Evolutionary conservation across 129 eudicot species (phyloP), one percentile per base, ranked within the genome.

Genomic region (Deinandra increscens): DNA sequence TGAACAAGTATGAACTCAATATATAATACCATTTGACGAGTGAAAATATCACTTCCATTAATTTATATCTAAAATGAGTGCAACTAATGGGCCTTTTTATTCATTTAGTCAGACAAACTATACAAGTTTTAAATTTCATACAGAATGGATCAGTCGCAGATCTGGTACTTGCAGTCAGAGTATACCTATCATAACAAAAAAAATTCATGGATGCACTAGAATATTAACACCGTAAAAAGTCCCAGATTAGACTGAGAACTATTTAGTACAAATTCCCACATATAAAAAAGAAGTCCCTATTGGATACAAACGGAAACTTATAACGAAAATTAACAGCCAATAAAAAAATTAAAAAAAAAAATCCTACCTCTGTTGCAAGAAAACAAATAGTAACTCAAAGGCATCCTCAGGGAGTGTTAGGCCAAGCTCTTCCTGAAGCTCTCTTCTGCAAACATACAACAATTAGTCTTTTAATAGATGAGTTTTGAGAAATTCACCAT

Each of bases 391-490:
- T 20, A 84, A 65, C 72, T 92, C 98, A 80, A 92, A 92, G 71
- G 98, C 98, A 86, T 92, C 96, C 63, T 70, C 70, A 62, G 96
- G 96, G 74, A 92, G 96, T 73, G 68, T 68, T 29, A 92, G 71
- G 22, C 96, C 98, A 72, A 92, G 95, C 81, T 92, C 96, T 80
- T 92, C 98, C 14, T 89, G 86, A 81, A 92, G 98, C 84, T 92
- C 98, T 83, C 98, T 84, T 87, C 98, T 92, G 82, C 50, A 77
- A 81, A 63, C 69, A 77, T 31, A 66, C 38, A 79, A 64, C 13
- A 75, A 39, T 33, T 53, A 11, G 1, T 15, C 66, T 31, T 39
- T 43, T 38, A 4, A 33, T 72, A 43, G 45, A 73, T 61, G 23
- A 60, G 17, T 12, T 17, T 61, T 22, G 46, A 64, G 50, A 18